Percentiles rank a stretch among this genome's conserved stretches.
Evolutionary conservation across 2,329 filamentous ascomycete species (phyloP).

Genomic region (Plectosphaerella plurivora): DNA sequence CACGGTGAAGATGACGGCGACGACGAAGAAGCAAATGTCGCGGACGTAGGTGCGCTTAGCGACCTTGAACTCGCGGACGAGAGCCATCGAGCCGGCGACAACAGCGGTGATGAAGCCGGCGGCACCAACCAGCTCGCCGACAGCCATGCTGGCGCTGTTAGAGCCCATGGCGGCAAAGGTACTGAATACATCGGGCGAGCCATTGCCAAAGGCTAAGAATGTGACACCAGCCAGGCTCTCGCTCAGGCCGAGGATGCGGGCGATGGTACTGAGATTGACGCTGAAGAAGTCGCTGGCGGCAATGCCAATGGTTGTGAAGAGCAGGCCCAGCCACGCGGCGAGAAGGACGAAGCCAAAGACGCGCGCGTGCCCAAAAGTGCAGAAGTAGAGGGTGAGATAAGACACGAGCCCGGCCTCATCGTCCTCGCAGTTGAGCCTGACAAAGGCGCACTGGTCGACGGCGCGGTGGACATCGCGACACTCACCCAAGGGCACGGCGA

Average conservation of each 20-base stretch:
- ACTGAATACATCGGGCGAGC: conserved; percentile 96
- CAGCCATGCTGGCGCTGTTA: conserved; percentile 92
- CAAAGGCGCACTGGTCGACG: conserved; percentile 80
- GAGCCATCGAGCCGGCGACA: conserved; percentile 93
- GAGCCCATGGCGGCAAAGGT: conserved; percentile 98
- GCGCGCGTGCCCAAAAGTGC: conserved; percentile 62
- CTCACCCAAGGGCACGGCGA: conserved; percentile 33
- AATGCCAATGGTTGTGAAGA: conserved; percentile 96
- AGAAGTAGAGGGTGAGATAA: conserved; percentile 91
- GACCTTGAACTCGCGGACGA: conserved; percentile 93
- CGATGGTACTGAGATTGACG: conserved; percentile 91
- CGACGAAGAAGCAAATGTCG: conserved; percentile 88
- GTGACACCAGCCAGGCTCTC: conserved; percentile 96
- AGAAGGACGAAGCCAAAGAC: conserved; percentile 76
- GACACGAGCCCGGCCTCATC: conserved; percentile 87
- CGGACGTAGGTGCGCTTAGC: conserved; percentile 84
- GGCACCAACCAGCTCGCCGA: conserved; percentile 91
- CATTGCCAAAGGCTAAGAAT: conserved; percentile 94
- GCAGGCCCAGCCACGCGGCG: conserved; percentile 75
- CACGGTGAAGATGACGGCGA: conserved; percentile 83
- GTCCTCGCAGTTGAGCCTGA: conserved; percentile 75
- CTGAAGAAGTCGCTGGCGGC: conserved; percentile 98
- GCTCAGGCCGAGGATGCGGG: conserved; percentile 83
- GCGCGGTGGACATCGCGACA: conserved; percentile 78
- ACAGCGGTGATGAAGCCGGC: conserved; percentile 95